phyloP scores from a whole-genome alignment of 2,329 filamentous ascomycete genomes.

The Graphilbum fragrans region DNA sequence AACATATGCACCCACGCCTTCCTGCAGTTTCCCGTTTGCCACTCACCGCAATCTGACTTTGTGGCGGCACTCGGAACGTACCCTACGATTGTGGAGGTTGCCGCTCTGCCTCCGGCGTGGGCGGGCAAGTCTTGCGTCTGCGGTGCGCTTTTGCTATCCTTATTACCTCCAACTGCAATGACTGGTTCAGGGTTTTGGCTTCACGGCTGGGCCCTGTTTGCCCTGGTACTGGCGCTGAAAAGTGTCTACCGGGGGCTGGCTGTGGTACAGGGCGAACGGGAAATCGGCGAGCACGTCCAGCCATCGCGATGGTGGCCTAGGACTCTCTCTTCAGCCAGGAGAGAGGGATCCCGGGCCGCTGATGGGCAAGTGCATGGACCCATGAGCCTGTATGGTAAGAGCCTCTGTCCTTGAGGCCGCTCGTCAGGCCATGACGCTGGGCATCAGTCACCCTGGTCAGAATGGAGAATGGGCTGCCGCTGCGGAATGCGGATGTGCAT shows the following conservation, averaged over 20 bases:
- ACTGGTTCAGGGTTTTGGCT: background rate
- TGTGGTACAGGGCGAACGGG: conserved; percentile 11
- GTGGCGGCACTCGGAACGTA: too few species aligned
- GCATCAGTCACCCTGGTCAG: conserved; percentile 39
- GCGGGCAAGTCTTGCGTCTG: background rate
- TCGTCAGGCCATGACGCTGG: conserved; percentile 64
- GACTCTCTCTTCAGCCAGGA: background rate
- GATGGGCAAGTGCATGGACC: conserved; percentile 46
- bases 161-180: background rate
- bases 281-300: conserved; percentile 38
- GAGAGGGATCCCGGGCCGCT: conserved; percentile 8
- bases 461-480: conserved; percentile 10
- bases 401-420: conserved; percentile 56
- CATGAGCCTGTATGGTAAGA: conserved; percentile 72
- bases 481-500: too few species aligned
- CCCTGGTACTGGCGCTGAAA: conserved; percentile 31
- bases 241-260: conserved; percentile 25
- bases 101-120: background rate
- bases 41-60: too few species aligned
- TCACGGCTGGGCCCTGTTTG: background rate
- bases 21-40: background rate
- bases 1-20: background rate
- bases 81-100: too few species aligned
- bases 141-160: background rate
- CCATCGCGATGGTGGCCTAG: conserved; percentile 26